phyloP scores from a whole-genome alignment of 1,139 yeast genomes.

The Diutina scorzettiae region DNA sequence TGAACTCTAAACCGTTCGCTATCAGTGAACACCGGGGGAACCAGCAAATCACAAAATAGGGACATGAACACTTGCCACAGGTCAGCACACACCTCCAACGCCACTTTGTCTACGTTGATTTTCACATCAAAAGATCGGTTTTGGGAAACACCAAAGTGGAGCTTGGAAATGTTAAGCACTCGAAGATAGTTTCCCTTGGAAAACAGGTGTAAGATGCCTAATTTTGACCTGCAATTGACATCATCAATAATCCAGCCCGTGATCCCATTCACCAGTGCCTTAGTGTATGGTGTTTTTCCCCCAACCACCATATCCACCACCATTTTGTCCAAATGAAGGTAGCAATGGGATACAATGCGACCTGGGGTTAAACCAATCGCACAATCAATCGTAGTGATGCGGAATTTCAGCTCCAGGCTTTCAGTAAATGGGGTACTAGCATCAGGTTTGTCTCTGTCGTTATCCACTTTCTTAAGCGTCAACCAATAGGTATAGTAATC shows the following conservation, averaged over 20 bases:
- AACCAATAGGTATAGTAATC: slow-evolving; percentile 53
- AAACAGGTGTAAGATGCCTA: neutral
- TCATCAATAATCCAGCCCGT: slow-evolving; percentile 2
- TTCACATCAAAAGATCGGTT: neutral
- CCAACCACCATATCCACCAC: slow-evolving; percentile 1
- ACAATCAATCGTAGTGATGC: neutral
- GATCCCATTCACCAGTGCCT: neutral
- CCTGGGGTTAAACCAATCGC: slow-evolving; percentile 3
- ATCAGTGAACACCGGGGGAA: neutral
- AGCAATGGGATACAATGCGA: neutral
- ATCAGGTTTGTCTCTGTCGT: neutral
- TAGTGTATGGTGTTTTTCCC: neutral
- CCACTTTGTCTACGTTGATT: slow-evolving; percentile 2
- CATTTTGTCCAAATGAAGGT: neutral
- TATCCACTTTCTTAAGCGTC: slow-evolving; percentile 12
- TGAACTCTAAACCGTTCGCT: neutral
- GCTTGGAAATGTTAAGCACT: neutral
- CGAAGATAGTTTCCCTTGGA: neutral
- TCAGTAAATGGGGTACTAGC: neutral
- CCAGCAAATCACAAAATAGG: neutral
- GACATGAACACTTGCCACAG: slow-evolving; percentile 1
- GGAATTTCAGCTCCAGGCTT: neutral
- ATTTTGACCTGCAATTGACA: neutral
- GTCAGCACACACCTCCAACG: slow-evolving; percentile 1
- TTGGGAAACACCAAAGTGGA: neutral